Conservation (phyloP, 2,329 filamentous ascomycete genomes). For the Talaromyces marneffei region DNA sequence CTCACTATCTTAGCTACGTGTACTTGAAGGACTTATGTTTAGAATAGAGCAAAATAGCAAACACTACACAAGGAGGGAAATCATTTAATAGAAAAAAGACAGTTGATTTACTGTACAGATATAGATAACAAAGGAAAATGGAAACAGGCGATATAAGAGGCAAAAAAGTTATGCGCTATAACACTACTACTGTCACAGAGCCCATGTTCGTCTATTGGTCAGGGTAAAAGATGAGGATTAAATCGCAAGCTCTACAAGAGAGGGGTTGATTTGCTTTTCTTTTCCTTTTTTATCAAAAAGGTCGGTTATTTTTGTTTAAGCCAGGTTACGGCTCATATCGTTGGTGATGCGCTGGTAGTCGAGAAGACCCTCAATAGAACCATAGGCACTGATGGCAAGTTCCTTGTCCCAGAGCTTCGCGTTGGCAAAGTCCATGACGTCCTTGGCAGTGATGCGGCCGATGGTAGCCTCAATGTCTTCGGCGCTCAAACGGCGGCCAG, state of each 20-base stretch:
- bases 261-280: neutral
- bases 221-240: slow-evolving; percentile 8
- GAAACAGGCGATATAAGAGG: slow-evolving; percentile 8
- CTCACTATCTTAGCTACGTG: too few species aligned
- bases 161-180: slow-evolving; percentile 14
- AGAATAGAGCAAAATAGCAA: neutral
- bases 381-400: slow-evolving; percentile 86
- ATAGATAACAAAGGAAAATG: slow-evolving; percentile 11
- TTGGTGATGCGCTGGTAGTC: slow-evolving; percentile 54
- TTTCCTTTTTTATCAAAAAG: neutral
- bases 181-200: slow-evolving; percentile 17
- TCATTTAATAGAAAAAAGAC: slow-evolving; percentile 10
- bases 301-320: slow-evolving; percentile 23
- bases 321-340: slow-evolving; percentile 75
- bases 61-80: neutral
- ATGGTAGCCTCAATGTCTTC: slow-evolving; percentile 93
- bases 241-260: slow-evolving; percentile 11
- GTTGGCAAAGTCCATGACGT: slow-evolving; percentile 94
- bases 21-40: too few species aligned
- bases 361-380: slow-evolving; percentile 76
- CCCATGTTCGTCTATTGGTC: slow-evolving; percentile 15
- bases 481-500: slow-evolving; percentile 82
- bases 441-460: slow-evolving; percentile 83
- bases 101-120: slow-evolving; percentile 17
- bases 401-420: slow-evolving; percentile 97